Evolutionary conservation across 805 yeast species (phyloP).

Genomic region (Yamadazyma scolyti): DNA sequence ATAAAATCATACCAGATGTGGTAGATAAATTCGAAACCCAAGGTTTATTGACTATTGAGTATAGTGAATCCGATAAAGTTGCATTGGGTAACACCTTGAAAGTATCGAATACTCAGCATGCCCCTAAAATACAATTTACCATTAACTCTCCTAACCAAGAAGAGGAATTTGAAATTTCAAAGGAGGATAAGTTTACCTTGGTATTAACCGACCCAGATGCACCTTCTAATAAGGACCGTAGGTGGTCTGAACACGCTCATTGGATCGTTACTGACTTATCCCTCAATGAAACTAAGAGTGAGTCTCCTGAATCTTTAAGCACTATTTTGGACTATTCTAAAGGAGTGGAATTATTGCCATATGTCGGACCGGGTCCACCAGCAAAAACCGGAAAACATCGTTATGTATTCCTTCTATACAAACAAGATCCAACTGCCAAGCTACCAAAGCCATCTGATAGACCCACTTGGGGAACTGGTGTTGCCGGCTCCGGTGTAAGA

Average conservation of each 20-base stretch:
- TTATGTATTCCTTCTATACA: conserved; percentile 72
- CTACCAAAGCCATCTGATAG: conserved; percentile 50
- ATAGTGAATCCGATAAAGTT: conserved; percentile 55
- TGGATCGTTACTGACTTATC: conserved; percentile 58
- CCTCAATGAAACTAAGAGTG: conserved; percentile 19
- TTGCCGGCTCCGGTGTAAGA: conserved; percentile 71
- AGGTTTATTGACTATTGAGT: conserved; percentile 61
- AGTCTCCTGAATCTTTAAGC: conserved; percentile 21
- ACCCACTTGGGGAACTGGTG: conserved; percentile 83
- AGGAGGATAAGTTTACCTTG: conserved; percentile 60
- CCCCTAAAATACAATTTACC: conserved; percentile 66
- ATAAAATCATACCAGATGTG: conserved; percentile 51
- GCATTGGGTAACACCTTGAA: conserved; percentile 73
- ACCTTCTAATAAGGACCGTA: conserved; percentile 75
- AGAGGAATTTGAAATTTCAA: conserved; percentile 36
- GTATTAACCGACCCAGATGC: conserved; percentile 94
- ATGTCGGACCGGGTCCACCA: conserved; percentile 90
- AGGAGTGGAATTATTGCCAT: conserved; percentile 47
- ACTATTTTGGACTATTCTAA: conserved; percentile 31
- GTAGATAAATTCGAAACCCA: conserved; percentile 46
- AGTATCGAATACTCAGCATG: conserved; percentile 62
- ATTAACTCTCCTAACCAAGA: conserved; percentile 43
- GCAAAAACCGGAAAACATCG: conserved; percentile 82
- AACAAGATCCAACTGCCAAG: conserved; percentile 50
- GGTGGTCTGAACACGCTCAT: conserved; percentile 87